Base-by-base conservation (phyloP, 2,329 filamentous ascomycete species). In the Pseudocercospora vitis region DNA sequence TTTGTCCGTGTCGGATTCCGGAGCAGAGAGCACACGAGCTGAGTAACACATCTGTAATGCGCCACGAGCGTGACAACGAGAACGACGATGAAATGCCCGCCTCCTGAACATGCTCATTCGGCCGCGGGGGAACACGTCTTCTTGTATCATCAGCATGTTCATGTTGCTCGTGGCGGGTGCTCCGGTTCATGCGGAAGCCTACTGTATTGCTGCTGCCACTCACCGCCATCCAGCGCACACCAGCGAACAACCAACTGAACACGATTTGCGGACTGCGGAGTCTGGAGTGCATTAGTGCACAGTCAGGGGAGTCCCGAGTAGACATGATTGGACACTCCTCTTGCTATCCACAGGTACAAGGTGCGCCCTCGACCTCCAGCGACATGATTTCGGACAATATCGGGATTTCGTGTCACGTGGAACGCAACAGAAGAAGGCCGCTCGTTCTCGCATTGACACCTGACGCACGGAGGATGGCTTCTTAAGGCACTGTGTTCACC, bases 211-310 rank as follows among this genome's bases (percentile, higher is more conserved):
- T n/a, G n/a, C n/a, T n/a, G n/a, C n/a, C n/a, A n/a, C n/a, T 29
- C 26, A 29, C 26, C 26, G 26, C 26, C 26, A 29, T 29, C 6
- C 11, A 29, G 26, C 6, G 11, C 35, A 35, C 35, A 40, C n/a
- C 8, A 35, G 14, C n/a, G 14, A 14, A 5, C 5, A 35, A 14
- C 31, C 31, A 5, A 35, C 31, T 9, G 8, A 7, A 8, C 31
- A n/a, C 4, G 4, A 14, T 42, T 14, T 21, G 12, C 21, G 24
- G 12, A 12, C 37, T 21, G 37, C 21, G 37, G 37, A 42, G 19
- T 26, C 19, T 42, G 37, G 37, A 42, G 37, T 24, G 24, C 37
- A 42, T 42, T 42, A 42, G 37, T 21, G 37, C 37, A 21, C n/a
- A 26, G 19, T 42, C 37, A 40, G 35, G 35, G 19, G 23, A 14